Evolutionary conservation across 306 rosid species (phyloP).

Genomic region (Echinosophora koreensis): DNA sequence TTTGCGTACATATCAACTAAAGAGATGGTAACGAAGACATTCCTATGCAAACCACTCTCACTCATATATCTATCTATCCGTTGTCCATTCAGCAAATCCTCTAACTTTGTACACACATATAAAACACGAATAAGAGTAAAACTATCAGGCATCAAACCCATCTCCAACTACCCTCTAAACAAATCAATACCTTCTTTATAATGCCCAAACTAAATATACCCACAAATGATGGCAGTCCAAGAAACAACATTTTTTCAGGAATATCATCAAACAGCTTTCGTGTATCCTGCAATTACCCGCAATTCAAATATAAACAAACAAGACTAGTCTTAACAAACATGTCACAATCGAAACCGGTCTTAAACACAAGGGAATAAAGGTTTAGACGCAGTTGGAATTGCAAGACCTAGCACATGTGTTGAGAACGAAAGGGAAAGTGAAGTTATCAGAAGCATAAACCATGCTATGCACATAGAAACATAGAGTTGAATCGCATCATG

Average conservation of each 20-base stretch:
- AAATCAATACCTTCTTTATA: constrained; percentile 61
- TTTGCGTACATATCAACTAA: too few species aligned
- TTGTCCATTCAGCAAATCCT: constrained; percentile 64
- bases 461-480: constrained; percentile 52
- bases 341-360: constrained; percentile 64
- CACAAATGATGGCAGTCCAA: too few species aligned
- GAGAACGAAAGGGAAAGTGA: constrained; percentile 69
- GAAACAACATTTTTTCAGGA: constrained; percentile 67
- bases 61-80: constrained; percentile 71
- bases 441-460: constrained; percentile 55
- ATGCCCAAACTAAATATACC: constrained; percentile 53
- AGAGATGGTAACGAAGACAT: too few species aligned
- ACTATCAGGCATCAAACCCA: constrained; percentile 74
- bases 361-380: constrained; percentile 64
- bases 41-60: too few species aligned
- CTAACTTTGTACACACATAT: constrained; percentile 60
- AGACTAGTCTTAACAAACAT: constrained; percentile 69
- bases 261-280: constrained; percentile 69
- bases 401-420: constrained; percentile 65
- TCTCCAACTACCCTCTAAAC: constrained; percentile 61
- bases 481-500: constrained; percentile 51
- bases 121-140: constrained; percentile 61
- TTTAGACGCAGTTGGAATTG: constrained; percentile 53
- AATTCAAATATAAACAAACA: constrained; percentile 58
- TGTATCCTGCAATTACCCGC: constrained; percentile 53